Percentiles rank a stretch among this genome's conserved stretches.
phyloP scores from a whole-genome alignment of 2,329 filamentous ascomycete genomes.

The Epichloe elymi region DNA sequence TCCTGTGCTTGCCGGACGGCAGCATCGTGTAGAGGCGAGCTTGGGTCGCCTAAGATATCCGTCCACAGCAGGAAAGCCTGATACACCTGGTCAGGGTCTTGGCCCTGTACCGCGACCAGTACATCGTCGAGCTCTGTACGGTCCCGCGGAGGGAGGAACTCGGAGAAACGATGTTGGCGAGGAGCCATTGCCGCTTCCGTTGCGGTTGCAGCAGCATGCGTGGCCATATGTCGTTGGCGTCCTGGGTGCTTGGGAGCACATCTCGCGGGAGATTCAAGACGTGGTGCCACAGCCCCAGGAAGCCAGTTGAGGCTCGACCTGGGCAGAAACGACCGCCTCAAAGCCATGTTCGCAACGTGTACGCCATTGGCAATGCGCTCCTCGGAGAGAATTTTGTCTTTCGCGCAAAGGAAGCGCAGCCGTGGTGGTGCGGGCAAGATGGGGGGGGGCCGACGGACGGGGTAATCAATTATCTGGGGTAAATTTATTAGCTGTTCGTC shows the following conservation, averaged over 20 bases:
- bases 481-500: not conserved
- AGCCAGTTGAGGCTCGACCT: slow-evolving; percentile 12
- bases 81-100: slow-evolving; percentile 12
- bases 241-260: slow-evolving; percentile 1
- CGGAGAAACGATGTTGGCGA: slow-evolving; percentile 4
- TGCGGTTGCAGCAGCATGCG: slow-evolving; percentile 6
- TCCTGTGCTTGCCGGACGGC: slow-evolving; percentile 18
- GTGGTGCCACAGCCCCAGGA: slow-evolving; percentile 7
- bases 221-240: slow-evolving; percentile 14
- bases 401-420: not conserved
- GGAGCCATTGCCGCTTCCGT: slow-evolving; percentile 3
- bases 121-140: slow-evolving; percentile 13
- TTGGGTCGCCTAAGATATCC: slow-evolving; percentile 9
- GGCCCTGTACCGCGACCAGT: slow-evolving; percentile 19
- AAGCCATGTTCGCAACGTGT: slow-evolving; percentile 16
- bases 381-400: too few relatives aligned
- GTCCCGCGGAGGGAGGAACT: slow-evolving; percentile 6
- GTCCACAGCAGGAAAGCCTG: slow-evolving; percentile 17
- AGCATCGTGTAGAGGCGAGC: slow-evolving; percentile 9
- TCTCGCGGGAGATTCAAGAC: slow-evolving; percentile 12
- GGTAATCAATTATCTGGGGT: not conserved
- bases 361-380: not conserved
- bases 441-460: not conserved
- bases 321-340: slow-evolving; percentile 14
- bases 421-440: not conserved